A percentile compares a stretch with the other conserved stretches of the same genome.
Evolutionary conservation across 495 filamentous ascomycete species (phyloP).

Genomic region (Cryomyces antarcticus): DNA sequence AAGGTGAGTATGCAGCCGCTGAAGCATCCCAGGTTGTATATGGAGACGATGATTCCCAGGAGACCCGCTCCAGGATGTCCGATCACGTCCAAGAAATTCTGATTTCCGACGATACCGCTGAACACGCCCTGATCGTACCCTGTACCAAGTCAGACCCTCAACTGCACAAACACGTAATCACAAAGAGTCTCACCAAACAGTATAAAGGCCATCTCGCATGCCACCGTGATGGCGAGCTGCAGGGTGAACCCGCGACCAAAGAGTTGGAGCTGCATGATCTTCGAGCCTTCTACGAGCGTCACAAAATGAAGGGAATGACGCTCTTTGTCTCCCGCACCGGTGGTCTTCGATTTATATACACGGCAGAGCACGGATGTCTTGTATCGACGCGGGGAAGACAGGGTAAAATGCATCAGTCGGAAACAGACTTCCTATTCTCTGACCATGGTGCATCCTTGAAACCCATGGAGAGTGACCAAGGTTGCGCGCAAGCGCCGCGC

Average conservation of each 20-base stretch:
- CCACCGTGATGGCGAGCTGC: conserved; percentile 13
- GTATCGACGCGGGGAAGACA: no score
- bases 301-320: no score
- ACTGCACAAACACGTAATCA: background rate
- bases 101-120: conserved; percentile 26
- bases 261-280: background rate
- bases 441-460: no score
- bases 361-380: no score
- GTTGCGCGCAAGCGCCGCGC: no score
- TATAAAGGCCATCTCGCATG: conserved; percentile 17
- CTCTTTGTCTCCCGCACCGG: no score
- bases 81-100: conserved; percentile 25
- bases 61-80: conserved; percentile 7
- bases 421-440: no score
- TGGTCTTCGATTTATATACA: no score
- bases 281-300: background rate
- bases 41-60: conserved; percentile 16
- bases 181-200: conserved; percentile 4
- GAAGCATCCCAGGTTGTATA: conserved; percentile 18
- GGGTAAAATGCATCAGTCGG: no score
- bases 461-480: no score
- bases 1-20: conserved; percentile 14
- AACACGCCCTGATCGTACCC: conserved; percentile 37
- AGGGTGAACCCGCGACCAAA: conserved; percentile 12
- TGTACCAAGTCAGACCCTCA: background rate